Conservation (phyloP, 208 protist genomes). For the Wallacemonas collosoma region DNA sequence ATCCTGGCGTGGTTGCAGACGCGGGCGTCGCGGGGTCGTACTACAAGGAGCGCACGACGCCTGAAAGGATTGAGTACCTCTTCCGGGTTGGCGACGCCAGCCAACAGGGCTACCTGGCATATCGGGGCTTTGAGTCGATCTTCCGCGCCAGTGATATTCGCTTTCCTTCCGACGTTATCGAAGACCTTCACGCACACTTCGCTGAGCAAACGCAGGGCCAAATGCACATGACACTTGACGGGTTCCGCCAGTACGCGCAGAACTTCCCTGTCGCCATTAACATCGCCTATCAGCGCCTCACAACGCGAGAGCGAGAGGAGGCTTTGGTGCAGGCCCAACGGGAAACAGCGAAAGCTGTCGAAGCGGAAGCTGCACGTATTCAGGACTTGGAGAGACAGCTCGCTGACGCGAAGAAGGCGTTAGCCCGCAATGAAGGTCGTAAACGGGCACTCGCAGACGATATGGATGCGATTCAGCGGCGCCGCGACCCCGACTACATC, state of each 20-base stretch:
- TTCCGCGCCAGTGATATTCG: constrained; percentile 56
- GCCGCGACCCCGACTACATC: constrained; percentile 47
- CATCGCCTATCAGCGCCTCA: constrained; percentile 68
- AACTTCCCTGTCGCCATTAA: constrained; percentile 71
- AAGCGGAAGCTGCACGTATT: constrained; percentile 12
- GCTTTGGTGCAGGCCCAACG: constrained; percentile 50
- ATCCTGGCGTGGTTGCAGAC: constrained; percentile 6
- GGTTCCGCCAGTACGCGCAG: constrained; percentile 63
- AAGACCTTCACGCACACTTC: constrained; percentile 65
- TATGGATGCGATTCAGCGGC: constrained; percentile 46
- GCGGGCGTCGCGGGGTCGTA: neutral
- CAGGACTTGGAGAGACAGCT: constrained; percentile 46
- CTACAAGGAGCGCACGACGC: constrained; percentile 52
- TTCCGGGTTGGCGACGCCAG: constrained; percentile 39
- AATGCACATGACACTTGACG: constrained; percentile 40
- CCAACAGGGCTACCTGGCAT: constrained; percentile 27
- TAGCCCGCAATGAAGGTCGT: constrained; percentile 40
- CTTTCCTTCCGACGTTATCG: constrained; percentile 55
- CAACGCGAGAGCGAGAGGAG: constrained; percentile 56
- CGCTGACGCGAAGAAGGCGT: constrained; percentile 32
- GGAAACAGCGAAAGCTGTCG: constrained; percentile 32
- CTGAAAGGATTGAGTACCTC: constrained; percentile 64
- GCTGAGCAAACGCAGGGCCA: constrained; percentile 23
- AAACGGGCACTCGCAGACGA: constrained; percentile 48
- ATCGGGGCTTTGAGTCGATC: constrained; percentile 57